A percentile compares a stretch with the other conserved stretches of the same genome.
phyloP scores from a whole-genome alignment of 306 rosid species.

The Pyrus betulifolia region DNA sequence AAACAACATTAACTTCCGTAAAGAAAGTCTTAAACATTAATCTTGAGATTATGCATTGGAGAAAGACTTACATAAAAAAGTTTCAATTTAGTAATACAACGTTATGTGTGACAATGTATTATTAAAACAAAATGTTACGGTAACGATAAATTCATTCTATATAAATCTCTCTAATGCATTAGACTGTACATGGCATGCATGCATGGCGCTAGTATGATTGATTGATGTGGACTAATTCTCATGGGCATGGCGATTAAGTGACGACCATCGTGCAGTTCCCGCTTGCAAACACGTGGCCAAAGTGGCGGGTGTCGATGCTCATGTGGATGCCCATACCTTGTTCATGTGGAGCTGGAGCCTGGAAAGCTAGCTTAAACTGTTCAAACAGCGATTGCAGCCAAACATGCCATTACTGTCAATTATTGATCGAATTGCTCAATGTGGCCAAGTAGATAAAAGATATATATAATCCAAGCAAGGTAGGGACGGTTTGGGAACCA shows the following conservation, averaged over 20 bases:
- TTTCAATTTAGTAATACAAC: no score
- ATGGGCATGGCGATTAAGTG: neutral
- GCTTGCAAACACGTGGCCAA: constrained; percentile 23
- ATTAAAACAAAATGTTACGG: no score
- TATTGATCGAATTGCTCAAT: neutral
- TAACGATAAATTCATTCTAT: no score
- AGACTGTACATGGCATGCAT: neutral
- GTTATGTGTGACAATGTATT: no score
- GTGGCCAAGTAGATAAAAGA: neutral
- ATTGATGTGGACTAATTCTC: neutral
- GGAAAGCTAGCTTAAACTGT: neutral
- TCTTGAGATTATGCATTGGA: no score
- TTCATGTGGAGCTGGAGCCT: constrained; percentile 10
- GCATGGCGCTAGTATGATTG: neutral
- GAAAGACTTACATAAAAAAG: no score
- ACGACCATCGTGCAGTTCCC: constrained; percentile 1
- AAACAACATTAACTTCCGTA: neutral
- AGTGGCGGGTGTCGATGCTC: constrained; percentile 11
- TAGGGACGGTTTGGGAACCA: constrained; percentile 16
- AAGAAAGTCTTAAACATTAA: neutral
- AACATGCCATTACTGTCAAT: constrained; percentile 1
- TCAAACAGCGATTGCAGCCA: constrained; percentile 14
- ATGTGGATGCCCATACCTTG: constrained; percentile 26
- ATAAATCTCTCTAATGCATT: no score
- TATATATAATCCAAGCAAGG: constrained; percentile 13